Percentiles rank a stretch among this genome's conserved stretches.
Evolutionary conservation across 2,329 filamentous ascomycete genomes (phyloP).

Genomic region (Ophiosphaerella herpotricha): DNA sequence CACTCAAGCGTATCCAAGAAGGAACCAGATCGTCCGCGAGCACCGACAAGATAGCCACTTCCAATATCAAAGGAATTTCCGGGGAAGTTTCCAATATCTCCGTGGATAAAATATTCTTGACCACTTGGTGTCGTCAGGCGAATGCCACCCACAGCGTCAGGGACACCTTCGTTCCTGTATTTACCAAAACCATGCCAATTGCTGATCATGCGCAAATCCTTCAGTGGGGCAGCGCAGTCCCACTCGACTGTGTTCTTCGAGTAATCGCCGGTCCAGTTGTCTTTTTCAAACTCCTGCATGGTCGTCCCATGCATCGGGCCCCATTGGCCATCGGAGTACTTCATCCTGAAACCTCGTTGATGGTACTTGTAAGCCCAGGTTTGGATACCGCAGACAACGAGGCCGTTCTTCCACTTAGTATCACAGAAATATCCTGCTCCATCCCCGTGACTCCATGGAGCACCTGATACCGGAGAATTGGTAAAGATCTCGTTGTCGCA

Average conservation of each 20-base stretch:
- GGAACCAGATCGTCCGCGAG: neutral
- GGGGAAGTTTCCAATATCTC: neutral
- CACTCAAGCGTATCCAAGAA: neutral
- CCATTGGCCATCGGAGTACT: neutral
- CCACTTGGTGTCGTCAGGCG: neutral
- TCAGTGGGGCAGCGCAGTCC: neutral
- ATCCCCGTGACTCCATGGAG: neutral
- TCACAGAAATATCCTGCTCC: neutral
- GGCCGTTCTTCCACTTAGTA: neutral
- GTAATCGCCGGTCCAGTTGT: neutral
- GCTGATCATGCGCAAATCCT: neutral
- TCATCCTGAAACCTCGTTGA: neutral
- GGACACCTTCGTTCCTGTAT: neutral
- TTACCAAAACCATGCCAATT: neutral
- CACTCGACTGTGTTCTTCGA: neutral
- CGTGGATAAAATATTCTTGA: neutral
- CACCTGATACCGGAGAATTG: neutral
- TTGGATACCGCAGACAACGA: neutral
- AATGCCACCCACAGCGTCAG: neutral
- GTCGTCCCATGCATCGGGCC: neutral
- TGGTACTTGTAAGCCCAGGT: neutral
- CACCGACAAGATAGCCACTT: neutral
- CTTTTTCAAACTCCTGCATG: neutral
- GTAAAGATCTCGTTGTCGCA: neutral
- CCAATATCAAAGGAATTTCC: neutral